Percentiles rank a stretch among this genome's conserved stretches.
These are phyloP conservation scores for Hypoxylon rickii DNA, from an alignment of 495 filamentous ascomycete genomes.

Conservation along the genomic window DNA sequence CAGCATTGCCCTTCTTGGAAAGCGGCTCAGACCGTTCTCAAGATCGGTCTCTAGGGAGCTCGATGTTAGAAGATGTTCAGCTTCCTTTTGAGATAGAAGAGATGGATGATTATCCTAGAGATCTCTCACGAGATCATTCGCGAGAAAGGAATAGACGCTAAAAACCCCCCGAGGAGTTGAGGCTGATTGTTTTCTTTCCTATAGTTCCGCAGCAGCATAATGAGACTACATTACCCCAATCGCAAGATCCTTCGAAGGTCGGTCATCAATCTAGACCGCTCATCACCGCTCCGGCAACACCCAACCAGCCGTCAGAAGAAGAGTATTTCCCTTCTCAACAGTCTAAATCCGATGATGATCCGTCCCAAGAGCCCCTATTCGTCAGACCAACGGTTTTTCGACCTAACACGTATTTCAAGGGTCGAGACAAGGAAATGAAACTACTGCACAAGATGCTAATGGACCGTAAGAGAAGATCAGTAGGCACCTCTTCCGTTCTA, in stretches of 20 bases:
- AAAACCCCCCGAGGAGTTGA: constrained; percentile 35
- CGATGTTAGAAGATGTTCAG: constrained; percentile 33
- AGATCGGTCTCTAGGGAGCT: constrained; percentile 34
- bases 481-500: constrained; percentile 69
- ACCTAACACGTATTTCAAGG: constrained; percentile 76
- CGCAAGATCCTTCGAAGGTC: constrained; percentile 35
- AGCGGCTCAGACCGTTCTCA: constrained; percentile 24
- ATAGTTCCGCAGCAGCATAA: constrained; percentile 45
- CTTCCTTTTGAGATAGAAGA: constrained; percentile 43
- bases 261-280: constrained; percentile 38
- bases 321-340: constrained; percentile 37
- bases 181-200: constrained; percentile 39
- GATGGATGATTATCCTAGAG: constrained; percentile 27
- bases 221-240: constrained; percentile 41
- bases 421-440: constrained; percentile 71
- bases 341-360: constrained; percentile 35
- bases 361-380: constrained; percentile 53
- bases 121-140: constrained; percentile 10
- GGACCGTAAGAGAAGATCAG: constrained; percentile 62
- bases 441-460: constrained; percentile 69
- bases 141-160: constrained; percentile 34
- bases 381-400: constrained; percentile 77
- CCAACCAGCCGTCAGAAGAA: constrained; percentile 34
- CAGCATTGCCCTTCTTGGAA: constrained; percentile 34
- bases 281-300: constrained; percentile 29